Percentiles rank a stretch among this genome's conserved stretches.
These are phyloP conservation scores for Diospyros kaki DNA, from an alignment of 148 eudicot species.

Conservation along the genomic window DNA sequence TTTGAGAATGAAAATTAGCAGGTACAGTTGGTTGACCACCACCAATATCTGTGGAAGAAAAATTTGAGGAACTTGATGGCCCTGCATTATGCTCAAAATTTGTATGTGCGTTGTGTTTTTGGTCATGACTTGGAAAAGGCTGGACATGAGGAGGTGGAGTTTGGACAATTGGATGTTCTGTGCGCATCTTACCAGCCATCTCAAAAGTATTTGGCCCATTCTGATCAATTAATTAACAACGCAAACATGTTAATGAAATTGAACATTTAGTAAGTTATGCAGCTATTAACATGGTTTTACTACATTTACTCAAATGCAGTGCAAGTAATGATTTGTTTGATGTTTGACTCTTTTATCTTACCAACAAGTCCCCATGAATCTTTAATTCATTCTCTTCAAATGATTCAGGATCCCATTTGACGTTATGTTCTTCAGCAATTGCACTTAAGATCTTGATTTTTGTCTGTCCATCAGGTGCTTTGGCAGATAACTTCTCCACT, in stretches of 20 bases:
- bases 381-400: conserved; percentile 57
- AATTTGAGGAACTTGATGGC: conserved; percentile 33
- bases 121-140: conserved; percentile 30
- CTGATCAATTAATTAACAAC: conserved; percentile 35
- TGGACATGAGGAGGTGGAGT: conserved; percentile 24
- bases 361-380: conserved; percentile 50
- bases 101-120: conserved; percentile 23
- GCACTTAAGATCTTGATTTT: conserved; percentile 75
- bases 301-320: not conserved
- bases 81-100: conserved; percentile 26
- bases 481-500: conserved; percentile 84
- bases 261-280: not conserved
- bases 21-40: conserved; percentile 19
- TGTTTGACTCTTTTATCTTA: conserved; percentile 21
- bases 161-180: conserved; percentile 35
- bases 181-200: conserved; percentile 35
- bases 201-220: conserved; percentile 39
- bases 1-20: conserved; percentile 26
- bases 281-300: not conserved
- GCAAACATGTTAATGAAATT: not conserved
- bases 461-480: conserved; percentile 79
- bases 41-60: conserved; percentile 22
- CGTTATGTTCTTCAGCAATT: conserved; percentile 79
- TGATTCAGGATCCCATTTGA: conserved; percentile 76
- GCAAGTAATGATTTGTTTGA: not conserved